Evolutionary conservation across 2,329 filamentous ascomycete species (phyloP).

Genomic region (Xenosphaeropsis pyriputrescens): DNA sequence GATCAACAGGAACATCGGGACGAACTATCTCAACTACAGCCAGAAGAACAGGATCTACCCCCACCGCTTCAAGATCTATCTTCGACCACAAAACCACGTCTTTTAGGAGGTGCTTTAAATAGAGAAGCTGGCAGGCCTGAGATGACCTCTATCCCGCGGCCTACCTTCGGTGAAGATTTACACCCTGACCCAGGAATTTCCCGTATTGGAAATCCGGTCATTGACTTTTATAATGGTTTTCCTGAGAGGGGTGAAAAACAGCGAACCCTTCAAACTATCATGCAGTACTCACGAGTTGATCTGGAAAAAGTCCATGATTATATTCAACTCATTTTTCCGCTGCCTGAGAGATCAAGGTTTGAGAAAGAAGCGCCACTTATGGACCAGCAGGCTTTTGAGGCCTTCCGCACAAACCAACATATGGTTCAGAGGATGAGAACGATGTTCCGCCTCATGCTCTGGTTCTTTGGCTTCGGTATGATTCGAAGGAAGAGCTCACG

Average conservation of each 20-base stretch:
- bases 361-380: slow-evolving; percentile 28
- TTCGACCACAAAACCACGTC: no score
- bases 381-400: slow-evolving; percentile 24
- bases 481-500: no score
- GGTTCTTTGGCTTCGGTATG: slow-evolving; percentile 30
- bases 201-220: slow-evolving; percentile 4
- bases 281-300: slow-evolving; percentile 23
- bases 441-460: slow-evolving; percentile 30
- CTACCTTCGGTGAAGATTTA: no score
- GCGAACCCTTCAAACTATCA: slow-evolving; percentile 28
- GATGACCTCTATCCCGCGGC: no score
- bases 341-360: slow-evolving; percentile 31
- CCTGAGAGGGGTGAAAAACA: slow-evolving; percentile 20
- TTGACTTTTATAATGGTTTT: slow-evolving; percentile 29
- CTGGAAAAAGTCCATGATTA: slow-evolving; percentile 36
- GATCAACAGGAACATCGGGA: no score
- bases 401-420: slow-evolving; percentile 24
- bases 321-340: slow-evolving; percentile 40
- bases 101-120: no score
- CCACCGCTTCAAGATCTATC: no score
- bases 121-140: no score
- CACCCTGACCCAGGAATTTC: no score
- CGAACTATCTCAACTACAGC: no score
- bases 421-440: slow-evolving; percentile 23
- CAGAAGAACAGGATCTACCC: no score